phyloP scores from a whole-genome alignment of 2,329 filamentous ascomycete species.

The Furcasterigmium sp. region DNA sequence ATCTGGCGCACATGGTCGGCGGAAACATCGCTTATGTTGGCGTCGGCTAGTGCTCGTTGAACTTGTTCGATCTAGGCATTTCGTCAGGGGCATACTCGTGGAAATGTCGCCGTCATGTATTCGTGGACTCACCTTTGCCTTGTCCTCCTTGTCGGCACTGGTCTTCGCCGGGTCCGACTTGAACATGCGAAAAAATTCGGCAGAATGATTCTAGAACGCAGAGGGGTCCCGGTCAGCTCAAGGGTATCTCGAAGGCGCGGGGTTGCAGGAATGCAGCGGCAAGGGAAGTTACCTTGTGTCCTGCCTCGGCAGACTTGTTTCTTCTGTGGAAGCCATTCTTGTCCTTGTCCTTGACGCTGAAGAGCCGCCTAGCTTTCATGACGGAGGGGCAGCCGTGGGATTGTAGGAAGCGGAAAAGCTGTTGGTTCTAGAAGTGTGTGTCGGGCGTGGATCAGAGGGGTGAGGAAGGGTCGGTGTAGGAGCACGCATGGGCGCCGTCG shows the following conservation, averaged over 20 bases:
- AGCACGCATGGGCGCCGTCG: too few relatives aligned
- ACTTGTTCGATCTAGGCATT: slow-evolving; percentile 25
- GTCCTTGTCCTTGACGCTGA: slow-evolving; percentile 67
- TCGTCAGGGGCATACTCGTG: slow-evolving; percentile 9
- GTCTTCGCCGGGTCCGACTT: slow-evolving; percentile 52
- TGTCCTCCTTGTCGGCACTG: slow-evolving; percentile 49
- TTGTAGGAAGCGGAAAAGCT: neutral
- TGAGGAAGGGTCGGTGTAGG: neutral
- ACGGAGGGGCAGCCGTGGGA: slow-evolving; percentile 14
- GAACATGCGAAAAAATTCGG: slow-evolving; percentile 62
- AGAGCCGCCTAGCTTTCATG: slow-evolving; percentile 61
- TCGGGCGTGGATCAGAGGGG: neutral
- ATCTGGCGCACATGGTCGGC: slow-evolving; percentile 53
- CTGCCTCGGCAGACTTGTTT: slow-evolving; percentile 50
- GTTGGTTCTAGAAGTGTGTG: neutral
- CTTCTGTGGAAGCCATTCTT: slow-evolving; percentile 51
- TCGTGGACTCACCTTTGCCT: slow-evolving; percentile 29
- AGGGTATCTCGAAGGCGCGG: neutral
- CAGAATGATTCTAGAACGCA: slow-evolving; percentile 37
- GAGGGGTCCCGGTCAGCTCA: slow-evolving; percentile 3
- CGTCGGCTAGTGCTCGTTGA: slow-evolving; percentile 23
- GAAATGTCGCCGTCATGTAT: neutral
- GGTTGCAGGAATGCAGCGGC: slow-evolving; percentile 5
- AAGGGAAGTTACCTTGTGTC: slow-evolving; percentile 40
- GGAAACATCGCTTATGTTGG: slow-evolving; percentile 39